Base-by-base conservation (phyloP, 2,329 filamentous ascomycete species). In the Aspergillus clavatus region DNA sequence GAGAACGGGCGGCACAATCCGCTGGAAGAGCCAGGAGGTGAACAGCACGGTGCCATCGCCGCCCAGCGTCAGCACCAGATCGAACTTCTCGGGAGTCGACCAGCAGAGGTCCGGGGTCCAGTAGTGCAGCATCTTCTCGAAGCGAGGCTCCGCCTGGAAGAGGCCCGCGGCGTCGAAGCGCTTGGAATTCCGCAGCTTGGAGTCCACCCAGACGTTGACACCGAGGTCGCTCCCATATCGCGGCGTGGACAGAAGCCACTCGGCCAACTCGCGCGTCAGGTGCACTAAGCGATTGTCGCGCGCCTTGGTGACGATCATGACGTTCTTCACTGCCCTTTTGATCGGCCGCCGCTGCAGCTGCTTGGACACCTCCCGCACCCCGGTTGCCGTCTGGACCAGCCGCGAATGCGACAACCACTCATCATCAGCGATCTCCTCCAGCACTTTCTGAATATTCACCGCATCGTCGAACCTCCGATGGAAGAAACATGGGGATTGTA, bases 271-370 rank as follows among this genome's bases (percentile, higher is more conserved):
- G 47, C 87, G 81, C 1, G 93, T 98, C 55, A 96, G 76, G 56
- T 86, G 81, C 26, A 98, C 91, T 12, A 98, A 78, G 56, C 88
- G 83, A 63, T 98, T 97, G 71, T 98, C 93, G 52, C 93, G 83
- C 18, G 93, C 93, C 71, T 97, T 98, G 50, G 93, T 98, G 53
- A 98, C 88, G 60, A 98, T 95, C 93, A 98, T 97, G 61, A 98
- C 81, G 65, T 89, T 96, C 61, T 82, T 83, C 38, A 98, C 90
- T 8, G 90, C 90, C 55, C 90, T 84, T 70, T 87, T 93, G 68
- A 97, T 89, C 18, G 93, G 91, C 31, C 89, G 82, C 45, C 91
- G 83, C 71, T 95, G 91, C 47, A 98, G 77, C 71, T 97, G 93
- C 69, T 94, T 91, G 12, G 89, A 94, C 10, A 98, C 90, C 70